Conservation (phyloP, 768 basidiomycete genomes). For the Coprinopsis sp. region DNA sequence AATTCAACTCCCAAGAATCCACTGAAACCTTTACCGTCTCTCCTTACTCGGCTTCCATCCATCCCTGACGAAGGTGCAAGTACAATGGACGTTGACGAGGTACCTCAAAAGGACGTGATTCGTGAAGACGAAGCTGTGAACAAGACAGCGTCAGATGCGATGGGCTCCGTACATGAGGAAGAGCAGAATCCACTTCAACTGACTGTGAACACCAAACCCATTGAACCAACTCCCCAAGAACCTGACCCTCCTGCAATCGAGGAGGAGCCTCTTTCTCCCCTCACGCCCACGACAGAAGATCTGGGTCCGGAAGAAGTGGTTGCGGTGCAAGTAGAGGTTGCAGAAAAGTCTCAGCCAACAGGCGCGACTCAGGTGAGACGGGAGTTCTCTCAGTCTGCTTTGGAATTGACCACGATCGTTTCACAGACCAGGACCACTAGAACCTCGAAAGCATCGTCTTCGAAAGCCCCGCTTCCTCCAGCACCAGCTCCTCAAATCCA, state of each 20-base stretch:
- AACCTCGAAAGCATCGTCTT: too few species aligned
- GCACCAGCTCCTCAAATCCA: not conserved
- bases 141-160: not conserved
- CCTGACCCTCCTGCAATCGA: conserved; percentile 1
- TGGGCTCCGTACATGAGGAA: not conserved
- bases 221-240: conserved; percentile 14
- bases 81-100: conserved; percentile 22
- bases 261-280: conserved; percentile 22
- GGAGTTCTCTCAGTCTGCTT: too few species aligned
- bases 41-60: conserved; percentile 10
- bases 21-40: conserved; percentile 19
- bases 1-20: conserved; percentile 30
- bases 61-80: conserved; percentile 19
- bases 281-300: conserved; percentile 51
- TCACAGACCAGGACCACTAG: too few species aligned
- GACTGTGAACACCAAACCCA: conserved; percentile 10
- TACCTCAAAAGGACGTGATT: too few species aligned
- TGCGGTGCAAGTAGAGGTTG: not conserved
- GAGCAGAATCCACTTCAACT: not conserved
- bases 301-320: conserved; percentile 23
- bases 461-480: not conserved
- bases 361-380: too few species aligned
- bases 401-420: too few species aligned
- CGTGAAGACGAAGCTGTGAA: too few species aligned
- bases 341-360: too few species aligned